Base-by-base conservation (phyloP, 805 yeast genomes). In the Hanseniaspora thailandica region DNA sequence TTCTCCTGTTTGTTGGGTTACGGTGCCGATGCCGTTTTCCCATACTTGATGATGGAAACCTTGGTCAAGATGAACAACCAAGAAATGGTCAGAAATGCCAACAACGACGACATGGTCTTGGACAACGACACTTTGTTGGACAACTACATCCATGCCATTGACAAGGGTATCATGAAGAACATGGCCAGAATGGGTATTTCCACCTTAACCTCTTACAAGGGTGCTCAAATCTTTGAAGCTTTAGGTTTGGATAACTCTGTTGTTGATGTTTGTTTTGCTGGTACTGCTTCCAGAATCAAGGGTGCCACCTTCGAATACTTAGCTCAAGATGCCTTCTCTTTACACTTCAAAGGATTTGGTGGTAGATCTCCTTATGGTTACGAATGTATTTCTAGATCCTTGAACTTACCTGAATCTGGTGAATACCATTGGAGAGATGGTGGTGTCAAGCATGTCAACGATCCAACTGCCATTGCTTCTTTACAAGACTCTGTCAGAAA, bases 131-230 rank as follows among this genome's bases (percentile, higher is more conserved):
- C 77, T 59, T 75, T 88, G 56, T 69, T 89, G 57, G 74, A 74
- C 50, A 90, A 90, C 73, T 90, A 87, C 72, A 85, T 83, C 65
- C 75, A 80, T 59, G 83, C 97, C 12, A 75, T 86, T 56, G 95
- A 90, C 65, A 84, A 87, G 53, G 97, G 97, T 70, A 83, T 90
- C 61, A 73, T 87, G 62, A 90, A 93, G 74, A 97, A 93, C 56
- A 90, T 90, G 98, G 87, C 97, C 35, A 90, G 93, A 76, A 93
- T 90, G 97, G 98, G 98, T 75, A 93, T 90, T 62, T 89, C 97
- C 31, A 93, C 98, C 30, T 75, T 90, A 66, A 96, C 97, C 12
- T 86, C 96, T n/a, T 90, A 90, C 72, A 90, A 90, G 72, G 97
- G 97, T 69, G 98, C 98, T 28, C 98, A 90, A 73, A 93, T 90